phyloP scores from a whole-genome alignment of 2,329 filamentous ascomycete genomes.

The Teratosphaeria nubilosa region DNA sequence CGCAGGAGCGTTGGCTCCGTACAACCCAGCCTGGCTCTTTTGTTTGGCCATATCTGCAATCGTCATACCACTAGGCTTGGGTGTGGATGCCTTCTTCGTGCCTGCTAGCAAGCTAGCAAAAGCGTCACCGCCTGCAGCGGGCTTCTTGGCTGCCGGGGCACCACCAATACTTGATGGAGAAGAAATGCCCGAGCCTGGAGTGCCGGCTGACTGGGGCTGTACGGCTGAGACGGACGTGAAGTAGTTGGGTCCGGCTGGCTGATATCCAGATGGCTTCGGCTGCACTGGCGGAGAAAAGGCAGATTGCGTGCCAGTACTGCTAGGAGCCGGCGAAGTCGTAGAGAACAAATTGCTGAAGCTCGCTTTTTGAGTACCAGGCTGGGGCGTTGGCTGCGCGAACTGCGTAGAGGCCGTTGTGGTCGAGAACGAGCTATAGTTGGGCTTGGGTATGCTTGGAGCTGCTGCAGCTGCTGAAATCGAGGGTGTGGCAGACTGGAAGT shows the following conservation, averaged over 20 bases:
- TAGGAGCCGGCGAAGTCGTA: conserved; percentile 66
- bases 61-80: conserved; percentile 57
- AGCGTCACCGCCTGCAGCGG: conserved; percentile 59
- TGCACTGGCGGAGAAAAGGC: conserved; percentile 31
- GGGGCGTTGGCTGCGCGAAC: conserved; percentile 72
- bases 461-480: conserved; percentile 37
- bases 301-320: conserved; percentile 34
- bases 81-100: conserved; percentile 40
- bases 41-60: conserved; percentile 96
- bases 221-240: conserved; percentile 64
- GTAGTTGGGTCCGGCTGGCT: conserved; percentile 81
- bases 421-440: conserved; percentile 31
- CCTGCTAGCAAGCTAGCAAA: conserved; percentile 76
- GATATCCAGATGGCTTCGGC: conserved; percentile 55
- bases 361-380: conserved; percentile 70
- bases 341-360: conserved; percentile 68
- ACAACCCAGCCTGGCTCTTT: conserved; percentile 89
- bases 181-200: conserved; percentile 32
- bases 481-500: conserved; percentile 82
- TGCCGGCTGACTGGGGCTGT: conserved; percentile 24
- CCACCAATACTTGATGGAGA: conserved; percentile 28
- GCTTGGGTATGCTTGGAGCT: conserved; percentile 25
- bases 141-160: conserved; percentile 29
- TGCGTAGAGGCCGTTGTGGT: conserved; percentile 50
- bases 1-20: conserved; percentile 57